Evolutionary conservation across 2,329 filamentous ascomycete species (phyloP).

Genomic region (Colletotrichum incanum): DNA sequence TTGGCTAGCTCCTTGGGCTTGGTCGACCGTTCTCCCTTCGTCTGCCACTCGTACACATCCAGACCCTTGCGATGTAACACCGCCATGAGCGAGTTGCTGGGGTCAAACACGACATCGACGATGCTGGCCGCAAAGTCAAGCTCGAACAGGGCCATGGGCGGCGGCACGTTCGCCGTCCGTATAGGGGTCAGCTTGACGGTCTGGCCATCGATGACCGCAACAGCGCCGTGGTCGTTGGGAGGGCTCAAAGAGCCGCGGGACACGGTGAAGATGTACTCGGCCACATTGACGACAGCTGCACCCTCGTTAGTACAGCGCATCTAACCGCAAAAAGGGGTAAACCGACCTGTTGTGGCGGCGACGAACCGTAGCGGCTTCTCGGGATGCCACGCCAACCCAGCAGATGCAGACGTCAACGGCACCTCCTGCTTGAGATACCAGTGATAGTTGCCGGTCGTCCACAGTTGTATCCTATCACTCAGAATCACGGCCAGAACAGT

Average conservation of each 20-base stretch:
- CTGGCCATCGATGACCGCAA: constrained; percentile 88
- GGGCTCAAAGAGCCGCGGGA: constrained; percentile 78
- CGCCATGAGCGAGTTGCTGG: constrained; percentile 76
- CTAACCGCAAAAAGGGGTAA: not conserved
- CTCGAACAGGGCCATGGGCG: constrained; percentile 91
- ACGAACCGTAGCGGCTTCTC: constrained; percentile 84
- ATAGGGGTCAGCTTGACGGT: constrained; percentile 89
- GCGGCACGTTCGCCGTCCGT: constrained; percentile 86
- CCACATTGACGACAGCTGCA: constrained; percentile 66
- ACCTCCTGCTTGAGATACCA: constrained; percentile 98
- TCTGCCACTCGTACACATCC: constrained; percentile 79
- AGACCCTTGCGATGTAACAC: constrained; percentile 79
- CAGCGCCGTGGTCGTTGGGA: constrained; percentile 83
- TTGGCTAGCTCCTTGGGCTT: constrained; percentile 59
- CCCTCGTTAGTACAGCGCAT: constrained; percentile 40
- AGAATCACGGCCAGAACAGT: constrained; percentile 89
- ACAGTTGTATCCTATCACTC: constrained; percentile 84
- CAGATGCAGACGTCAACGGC: constrained; percentile 55
- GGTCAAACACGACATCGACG: constrained; percentile 82
- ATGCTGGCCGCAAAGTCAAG: constrained; percentile 74
- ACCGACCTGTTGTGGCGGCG: constrained; percentile 66
- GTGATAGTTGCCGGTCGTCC: constrained; percentile 98
- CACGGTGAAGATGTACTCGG: constrained; percentile 79
- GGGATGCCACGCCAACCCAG: constrained; percentile 81
- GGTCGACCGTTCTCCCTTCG: constrained; percentile 68